Percentiles rank a stretch among this genome's conserved stretches.
Evolutionary conservation across 345 rosid genomes (phyloP).

Genomic region (Ricinus communis): DNA sequence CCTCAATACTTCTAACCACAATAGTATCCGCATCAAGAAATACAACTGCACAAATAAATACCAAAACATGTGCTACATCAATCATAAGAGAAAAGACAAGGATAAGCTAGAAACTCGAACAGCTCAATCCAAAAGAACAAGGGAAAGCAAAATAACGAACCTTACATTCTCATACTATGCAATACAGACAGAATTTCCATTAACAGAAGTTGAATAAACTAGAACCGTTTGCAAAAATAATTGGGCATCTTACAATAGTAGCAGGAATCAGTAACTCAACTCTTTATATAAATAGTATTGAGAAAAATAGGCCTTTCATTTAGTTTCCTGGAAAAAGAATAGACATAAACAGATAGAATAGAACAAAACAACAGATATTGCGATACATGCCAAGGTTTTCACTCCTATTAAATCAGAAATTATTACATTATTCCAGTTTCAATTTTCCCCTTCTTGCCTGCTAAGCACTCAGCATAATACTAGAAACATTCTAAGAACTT

Average conservation of each 20-base stretch:
- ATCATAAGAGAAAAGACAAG: not conserved
- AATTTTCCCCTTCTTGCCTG: not conserved
- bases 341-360: not conserved
- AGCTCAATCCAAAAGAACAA: not conserved
- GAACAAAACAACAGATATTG: no score
- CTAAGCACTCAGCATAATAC: not conserved
- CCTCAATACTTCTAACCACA: slow-evolving; percentile 88
- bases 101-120: slow-evolving; percentile 8
- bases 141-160: not conserved
- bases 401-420: not conserved
- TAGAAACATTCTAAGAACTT: not conserved
- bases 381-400: not conserved
- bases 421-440: not conserved
- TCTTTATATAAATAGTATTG: not conserved
- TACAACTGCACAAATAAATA: slow-evolving; percentile 55
- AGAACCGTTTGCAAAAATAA: not conserved
- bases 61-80: not conserved
- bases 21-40: slow-evolving; percentile 97
- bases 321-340: not conserved
- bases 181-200: not conserved
- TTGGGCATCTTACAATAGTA: not conserved
- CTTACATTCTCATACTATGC: not conserved
- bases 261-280: not conserved
- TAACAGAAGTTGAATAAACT: not conserved
- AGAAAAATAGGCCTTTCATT: not conserved